These are phyloP conservation scores for Gastroboletus turbinatus DNA, from an alignment of 1,284 basidiomycete genomes.

Conservation along the genomic window DNA sequence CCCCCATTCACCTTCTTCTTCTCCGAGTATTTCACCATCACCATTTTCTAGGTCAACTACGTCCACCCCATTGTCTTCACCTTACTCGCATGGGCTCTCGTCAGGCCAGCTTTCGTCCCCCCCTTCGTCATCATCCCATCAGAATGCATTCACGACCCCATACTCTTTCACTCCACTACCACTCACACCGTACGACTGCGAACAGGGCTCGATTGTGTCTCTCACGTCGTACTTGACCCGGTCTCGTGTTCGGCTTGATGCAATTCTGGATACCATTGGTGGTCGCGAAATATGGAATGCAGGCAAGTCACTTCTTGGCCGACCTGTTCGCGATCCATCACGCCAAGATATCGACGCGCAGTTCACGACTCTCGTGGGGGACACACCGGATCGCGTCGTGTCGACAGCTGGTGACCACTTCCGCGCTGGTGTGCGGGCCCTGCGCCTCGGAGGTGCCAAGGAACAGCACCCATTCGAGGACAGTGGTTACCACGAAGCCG, in stretches of 20 bases:
- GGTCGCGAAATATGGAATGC: slow-evolving; percentile 76
- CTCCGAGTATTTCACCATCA: slow-evolving; percentile 33
- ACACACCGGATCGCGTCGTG: slow-evolving; percentile 57
- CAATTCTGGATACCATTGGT: slow-evolving; percentile 79
- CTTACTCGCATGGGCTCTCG: slow-evolving; percentile 26
- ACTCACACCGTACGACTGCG: slow-evolving; percentile 29
- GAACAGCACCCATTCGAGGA: slow-evolving; percentile 32
- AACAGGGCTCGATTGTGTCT: slow-evolving; percentile 45
- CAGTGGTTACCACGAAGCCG: slow-evolving; percentile 29
- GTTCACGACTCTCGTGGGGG: slow-evolving; percentile 77
- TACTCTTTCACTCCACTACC: slow-evolving; percentile 33
- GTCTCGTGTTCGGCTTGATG: slow-evolving; percentile 57
- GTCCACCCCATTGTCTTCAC: slow-evolving; percentile 36
- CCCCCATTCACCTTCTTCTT: slow-evolving; percentile 29
- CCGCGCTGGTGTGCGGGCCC: slow-evolving; percentile 63
- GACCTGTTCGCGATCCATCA: slow-evolving; percentile 32
- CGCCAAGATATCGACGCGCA: slow-evolving; percentile 41
- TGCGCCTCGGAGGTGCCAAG: slow-evolving; percentile 41
- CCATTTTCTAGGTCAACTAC: slow-evolving; percentile 33
- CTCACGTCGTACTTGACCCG: slow-evolving; percentile 53
- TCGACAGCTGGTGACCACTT: slow-evolving; percentile 71
- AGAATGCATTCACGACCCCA: slow-evolving; percentile 25
- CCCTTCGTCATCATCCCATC: slow-evolving; percentile 30
- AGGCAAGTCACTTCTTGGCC: slow-evolving; percentile 57
- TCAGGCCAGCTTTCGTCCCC: slow-evolving; percentile 28